These are phyloP conservation scores for Paecilomyces fulvus DNA, from an alignment of 2,329 filamentous ascomycete genomes.

Conservation along the genomic window DNA sequence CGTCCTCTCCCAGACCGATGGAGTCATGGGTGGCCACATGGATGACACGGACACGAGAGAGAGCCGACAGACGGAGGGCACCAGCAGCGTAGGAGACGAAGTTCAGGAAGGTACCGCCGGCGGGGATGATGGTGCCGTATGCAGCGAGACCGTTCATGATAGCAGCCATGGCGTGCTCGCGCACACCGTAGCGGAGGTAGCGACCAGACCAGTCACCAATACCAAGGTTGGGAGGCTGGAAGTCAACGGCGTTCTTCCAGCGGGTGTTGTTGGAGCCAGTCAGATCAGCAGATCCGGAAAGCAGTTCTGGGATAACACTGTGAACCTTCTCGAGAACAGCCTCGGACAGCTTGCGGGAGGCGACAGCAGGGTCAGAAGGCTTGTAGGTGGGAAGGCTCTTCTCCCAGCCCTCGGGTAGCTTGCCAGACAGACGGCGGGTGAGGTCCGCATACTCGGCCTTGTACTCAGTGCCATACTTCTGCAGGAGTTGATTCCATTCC, in stretches of 20 bases:
- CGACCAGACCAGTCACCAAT: conserved; percentile 87
- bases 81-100: conserved; percentile 97
- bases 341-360: conserved; percentile 95
- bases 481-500: conserved; percentile 90
- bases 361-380: conserved; percentile 71
- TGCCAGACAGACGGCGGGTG: conserved; percentile 65
- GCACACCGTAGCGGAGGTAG: conserved; percentile 56
- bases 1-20: conserved; percentile 97
- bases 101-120: conserved; percentile 96
- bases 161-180: conserved; percentile 45
- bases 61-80: conserved; percentile 84
- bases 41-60: conserved; percentile 84
- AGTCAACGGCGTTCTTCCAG: conserved; percentile 95
- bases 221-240: conserved; percentile 79
- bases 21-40: conserved; percentile 98
- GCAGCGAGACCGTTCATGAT: conserved; percentile 70
- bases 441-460: conserved; percentile 74
- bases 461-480: conserved; percentile 75
- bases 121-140: conserved; percentile 91
- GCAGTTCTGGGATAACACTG: conserved; percentile 72
- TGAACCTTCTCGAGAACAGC: conserved; percentile 83
- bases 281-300: conserved; percentile 95
- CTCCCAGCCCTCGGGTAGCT: conserved; percentile 94
- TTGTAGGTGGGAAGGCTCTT: conserved; percentile 88
- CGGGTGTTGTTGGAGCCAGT: conserved; percentile 98